Evolutionary conservation across 768 basidiomycete genomes (phyloP).

Genomic region (Tubosaeta sp.): DNA sequence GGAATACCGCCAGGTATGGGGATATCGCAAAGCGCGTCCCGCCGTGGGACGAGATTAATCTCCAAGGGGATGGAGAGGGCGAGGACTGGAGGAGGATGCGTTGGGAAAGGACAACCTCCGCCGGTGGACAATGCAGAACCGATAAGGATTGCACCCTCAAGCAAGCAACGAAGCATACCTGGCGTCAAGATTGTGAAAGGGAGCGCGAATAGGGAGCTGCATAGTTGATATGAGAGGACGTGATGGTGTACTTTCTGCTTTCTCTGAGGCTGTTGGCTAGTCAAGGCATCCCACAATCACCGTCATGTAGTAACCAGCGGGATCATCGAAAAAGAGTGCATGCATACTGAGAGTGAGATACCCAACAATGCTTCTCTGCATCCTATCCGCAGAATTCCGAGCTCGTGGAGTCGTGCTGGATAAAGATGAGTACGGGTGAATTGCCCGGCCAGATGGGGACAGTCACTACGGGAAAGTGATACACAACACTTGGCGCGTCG

Average conservation of each 20-base stretch:
- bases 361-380: too few relatives aligned
- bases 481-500: too few relatives aligned
- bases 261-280: too few relatives aligned
- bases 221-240: constrained; percentile 7
- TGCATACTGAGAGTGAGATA: too few relatives aligned
- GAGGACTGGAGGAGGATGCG: constrained; percentile 1
- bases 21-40: background rate
- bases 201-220: constrained; percentile 12
- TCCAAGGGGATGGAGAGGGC: background rate
- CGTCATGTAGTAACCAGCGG: too few relatives aligned
- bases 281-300: too few relatives aligned
- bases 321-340: too few relatives aligned
- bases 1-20: background rate
- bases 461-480: too few relatives aligned
- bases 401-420: too few relatives aligned
- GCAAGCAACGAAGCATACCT: constrained; percentile 28
- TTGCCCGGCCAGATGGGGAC: too few relatives aligned
- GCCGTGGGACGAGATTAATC: background rate
- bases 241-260: background rate
- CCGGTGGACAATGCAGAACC: constrained; percentile 6
- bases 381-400: too few relatives aligned
- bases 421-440: too few relatives aligned
- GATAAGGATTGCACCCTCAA: constrained; percentile 8
- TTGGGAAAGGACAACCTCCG: background rate
- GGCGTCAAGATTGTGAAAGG: constrained; percentile 31